Conservation (phyloP, 2,329 filamentous ascomycete genomes). For the Geosmithia morbida region DNA sequence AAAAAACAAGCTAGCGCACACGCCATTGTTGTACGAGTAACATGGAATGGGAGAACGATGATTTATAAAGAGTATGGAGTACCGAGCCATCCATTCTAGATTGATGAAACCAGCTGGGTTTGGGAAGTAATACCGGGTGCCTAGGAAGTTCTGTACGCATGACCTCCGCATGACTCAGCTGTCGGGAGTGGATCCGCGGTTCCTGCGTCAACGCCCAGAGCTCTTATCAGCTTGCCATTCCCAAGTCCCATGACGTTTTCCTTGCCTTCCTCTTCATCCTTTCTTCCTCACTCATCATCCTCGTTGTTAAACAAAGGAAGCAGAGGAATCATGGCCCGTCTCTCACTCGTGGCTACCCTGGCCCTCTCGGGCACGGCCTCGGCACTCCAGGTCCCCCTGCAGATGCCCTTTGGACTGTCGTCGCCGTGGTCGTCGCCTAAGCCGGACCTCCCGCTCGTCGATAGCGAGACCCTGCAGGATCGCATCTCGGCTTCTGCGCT, state of each 20-base stretch:
- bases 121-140: background rate
- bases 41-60: too few relatives aligned
- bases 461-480: constrained; percentile 39
- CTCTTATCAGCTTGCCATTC: background rate
- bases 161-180: background rate
- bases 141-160: background rate
- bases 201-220: background rate
- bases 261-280: background rate
- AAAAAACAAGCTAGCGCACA: background rate
- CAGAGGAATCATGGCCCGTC: background rate
- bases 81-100: too few relatives aligned
- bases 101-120: background rate
- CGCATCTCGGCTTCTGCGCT: constrained; percentile 42
- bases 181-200: background rate
- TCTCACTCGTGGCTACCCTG: constrained; percentile 1
- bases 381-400: constrained; percentile 5
- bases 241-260: background rate
- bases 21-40: background rate
- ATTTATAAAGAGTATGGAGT: too few relatives aligned
- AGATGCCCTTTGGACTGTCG: constrained; percentile 4
- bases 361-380: constrained; percentile 2
- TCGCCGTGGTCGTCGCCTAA: background rate
- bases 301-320: background rate
- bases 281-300: background rate
- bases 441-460: constrained; percentile 23